A percentile compares a stretch with the other conserved stretches of the same genome.
These are phyloP conservation scores for Fusarium xylarioides DNA, from an alignment of 2,329 filamentous ascomycete species.

Conservation along the genomic window DNA sequence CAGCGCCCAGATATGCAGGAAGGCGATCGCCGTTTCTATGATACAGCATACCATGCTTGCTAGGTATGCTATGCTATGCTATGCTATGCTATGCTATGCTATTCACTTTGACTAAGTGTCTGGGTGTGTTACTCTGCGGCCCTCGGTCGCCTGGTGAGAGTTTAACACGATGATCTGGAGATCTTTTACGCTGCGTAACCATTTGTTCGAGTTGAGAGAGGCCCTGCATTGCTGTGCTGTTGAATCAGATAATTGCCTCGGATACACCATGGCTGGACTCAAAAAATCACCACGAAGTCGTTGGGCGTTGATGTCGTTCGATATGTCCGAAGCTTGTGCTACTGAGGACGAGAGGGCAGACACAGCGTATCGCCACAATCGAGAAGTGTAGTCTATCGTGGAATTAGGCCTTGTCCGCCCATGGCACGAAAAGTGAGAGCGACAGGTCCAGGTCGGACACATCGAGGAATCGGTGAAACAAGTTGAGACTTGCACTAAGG, in stretches of 20 bases:
- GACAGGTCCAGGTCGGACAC: constrained; percentile 17
- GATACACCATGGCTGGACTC: constrained; percentile 1
- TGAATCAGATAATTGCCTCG: constrained; percentile 9
- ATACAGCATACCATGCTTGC: not conserved
- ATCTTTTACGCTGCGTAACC: constrained; percentile 26
- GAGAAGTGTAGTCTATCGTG: not conserved
- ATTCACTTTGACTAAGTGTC: not conserved
- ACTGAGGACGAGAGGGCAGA: constrained; percentile 5
- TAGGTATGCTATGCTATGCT: not conserved
- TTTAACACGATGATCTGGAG: constrained; percentile 30
- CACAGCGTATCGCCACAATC: constrained; percentile 25
- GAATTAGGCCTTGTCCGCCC: not conserved
- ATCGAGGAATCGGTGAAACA: constrained; percentile 14
- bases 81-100: not conserved
- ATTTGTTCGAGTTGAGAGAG: not conserved
- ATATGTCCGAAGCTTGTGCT: constrained; percentile 10
- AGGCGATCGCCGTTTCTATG: not conserved
- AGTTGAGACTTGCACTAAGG: not conserved
- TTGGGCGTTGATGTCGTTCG: constrained; percentile 22
- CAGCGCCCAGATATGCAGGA: constrained; percentile 7
- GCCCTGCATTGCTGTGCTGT: not conserved
- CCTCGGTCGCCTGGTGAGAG: constrained; percentile 5
- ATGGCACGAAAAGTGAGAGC: constrained; percentile 3
- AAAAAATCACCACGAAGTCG: constrained; percentile 3
- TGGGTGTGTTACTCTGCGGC: not conserved